Percentiles rank a stretch among this genome's conserved stretches.
Conservation (phyloP, 441 rosid species). For the Syzygium malaccense region DNA sequence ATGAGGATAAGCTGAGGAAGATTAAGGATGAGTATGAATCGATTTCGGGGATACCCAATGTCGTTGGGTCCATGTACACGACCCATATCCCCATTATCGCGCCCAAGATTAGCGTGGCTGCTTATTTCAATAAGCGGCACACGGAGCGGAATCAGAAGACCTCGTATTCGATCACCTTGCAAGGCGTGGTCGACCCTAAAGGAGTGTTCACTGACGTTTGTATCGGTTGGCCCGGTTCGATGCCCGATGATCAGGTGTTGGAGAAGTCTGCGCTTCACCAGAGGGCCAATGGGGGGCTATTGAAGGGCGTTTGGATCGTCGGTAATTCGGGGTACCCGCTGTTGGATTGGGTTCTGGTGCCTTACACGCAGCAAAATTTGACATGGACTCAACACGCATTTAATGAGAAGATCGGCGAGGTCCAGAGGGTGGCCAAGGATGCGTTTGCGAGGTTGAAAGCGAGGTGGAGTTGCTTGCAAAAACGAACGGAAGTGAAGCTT, state of each 20-base stretch:
- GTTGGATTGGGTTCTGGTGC: conserved; percentile 73
- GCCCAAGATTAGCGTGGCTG: conserved; percentile 63
- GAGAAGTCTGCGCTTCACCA: conserved; percentile 59
- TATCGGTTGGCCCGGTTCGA: conserved; percentile 78
- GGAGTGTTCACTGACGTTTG: conserved; percentile 71
- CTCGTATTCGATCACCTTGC: conserved; percentile 64
- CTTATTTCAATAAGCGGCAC: conserved; percentile 66
- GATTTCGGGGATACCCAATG: conserved; percentile 47
- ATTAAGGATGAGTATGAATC: conserved; percentile 43
- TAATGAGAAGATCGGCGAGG: conserved; percentile 59
- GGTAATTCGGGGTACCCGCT: conserved; percentile 57
- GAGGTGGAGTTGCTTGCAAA: conserved; percentile 66
- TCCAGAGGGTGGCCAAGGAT: conserved; percentile 48
- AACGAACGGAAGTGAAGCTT: conserved; percentile 57
- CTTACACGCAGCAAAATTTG: conserved; percentile 55
- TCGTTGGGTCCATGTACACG: conserved; percentile 68
- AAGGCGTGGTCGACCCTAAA: conserved; percentile 53
- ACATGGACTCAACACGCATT: conserved; percentile 78
- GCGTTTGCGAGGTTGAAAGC: conserved; percentile 62
- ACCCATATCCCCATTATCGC: conserved; percentile 73
- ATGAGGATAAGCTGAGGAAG: conserved; percentile 34
- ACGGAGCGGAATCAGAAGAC: conserved; percentile 80
- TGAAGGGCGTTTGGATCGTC: conserved; percentile 62
- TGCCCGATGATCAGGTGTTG: conserved; percentile 65
- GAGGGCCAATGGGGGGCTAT: conserved; percentile 53